A percentile compares a stretch with the other conserved stretches of the same genome.
These are phyloP conservation scores for Phylloporus scabripes DNA, from an alignment of 768 basidiomycete species.

Conservation along the genomic window DNA sequence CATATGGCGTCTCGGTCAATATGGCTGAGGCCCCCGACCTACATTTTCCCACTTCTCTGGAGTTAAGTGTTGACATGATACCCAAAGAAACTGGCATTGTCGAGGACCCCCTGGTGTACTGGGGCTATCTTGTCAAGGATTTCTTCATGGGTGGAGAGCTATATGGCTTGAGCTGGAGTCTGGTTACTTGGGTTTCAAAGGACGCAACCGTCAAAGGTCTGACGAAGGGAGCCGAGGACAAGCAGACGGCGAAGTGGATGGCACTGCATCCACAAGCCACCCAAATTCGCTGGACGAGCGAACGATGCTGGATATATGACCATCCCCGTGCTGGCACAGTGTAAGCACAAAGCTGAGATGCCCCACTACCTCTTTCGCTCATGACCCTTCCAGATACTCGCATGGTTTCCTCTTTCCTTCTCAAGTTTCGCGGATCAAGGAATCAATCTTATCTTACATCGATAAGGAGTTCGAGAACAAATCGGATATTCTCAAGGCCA, in stretches of 20 bases:
- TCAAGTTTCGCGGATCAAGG: conserved; percentile 65
- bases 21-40: conserved; percentile 1
- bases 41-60: background rate
- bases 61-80: background rate
- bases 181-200: conserved; percentile 83
- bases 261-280: conserved; percentile 70
- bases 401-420: conserved; percentile 96
- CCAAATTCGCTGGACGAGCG: conserved; percentile 83
- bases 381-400: conserved; percentile 58
- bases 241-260: conserved; percentile 93
- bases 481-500: conserved; percentile 30
- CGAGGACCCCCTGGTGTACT: conserved; percentile 73
- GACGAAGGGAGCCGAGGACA: conserved; percentile 84
- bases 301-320: conserved; percentile 97
- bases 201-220: conserved; percentile 62
- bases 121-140: conserved; percentile 89
- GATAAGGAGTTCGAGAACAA: conserved; percentile 39
- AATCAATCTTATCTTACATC: conserved; percentile 48
- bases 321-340: conserved; percentile 93
- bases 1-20: conserved; percentile 18
- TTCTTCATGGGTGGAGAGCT: conserved; percentile 94
- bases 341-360: conserved; percentile 40
- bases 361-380: conserved; percentile 3
- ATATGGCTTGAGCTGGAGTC: conserved; percentile 83
- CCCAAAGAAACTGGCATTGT: conserved; percentile 8